phyloP scores from a whole-genome alignment of 2,329 filamentous ascomycete genomes.

The Aphanocladium album region DNA sequence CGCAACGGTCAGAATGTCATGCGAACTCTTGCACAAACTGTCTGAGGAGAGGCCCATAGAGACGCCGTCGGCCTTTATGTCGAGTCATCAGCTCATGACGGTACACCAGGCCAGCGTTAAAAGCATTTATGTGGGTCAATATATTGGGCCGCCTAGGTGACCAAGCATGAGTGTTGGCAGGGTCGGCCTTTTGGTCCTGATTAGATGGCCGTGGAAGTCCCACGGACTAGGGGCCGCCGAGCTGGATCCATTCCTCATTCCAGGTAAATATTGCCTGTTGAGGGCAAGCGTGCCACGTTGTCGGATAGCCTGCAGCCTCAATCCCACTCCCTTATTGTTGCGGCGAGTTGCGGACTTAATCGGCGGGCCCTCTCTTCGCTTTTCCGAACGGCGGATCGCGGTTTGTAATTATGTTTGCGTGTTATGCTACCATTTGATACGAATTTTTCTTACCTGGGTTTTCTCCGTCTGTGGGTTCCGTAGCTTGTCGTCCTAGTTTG shows the following conservation, averaged over 20 bases:
- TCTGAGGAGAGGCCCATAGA: not conserved
- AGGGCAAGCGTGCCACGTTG: not conserved
- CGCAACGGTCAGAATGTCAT: not conserved
- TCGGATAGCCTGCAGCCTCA: not conserved
- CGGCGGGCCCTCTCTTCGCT: not conserved
- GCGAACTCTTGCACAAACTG: not conserved
- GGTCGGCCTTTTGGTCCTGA: not conserved
- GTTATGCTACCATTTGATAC: not conserved
- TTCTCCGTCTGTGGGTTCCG: not conserved
- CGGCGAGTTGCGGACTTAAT: slow-evolving; percentile 2
- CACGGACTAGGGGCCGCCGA: not conserved
- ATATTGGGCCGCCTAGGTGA: not conserved
- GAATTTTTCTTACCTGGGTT: not conserved
- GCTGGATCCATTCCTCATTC: not conserved
- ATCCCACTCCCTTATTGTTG: not conserved
- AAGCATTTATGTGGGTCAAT: not conserved
- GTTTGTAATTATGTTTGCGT: not conserved
- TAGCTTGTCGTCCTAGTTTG: not conserved
- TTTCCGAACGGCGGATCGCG: not conserved
- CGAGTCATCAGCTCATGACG: not conserved
- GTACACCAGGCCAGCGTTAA: not conserved
- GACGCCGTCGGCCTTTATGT: slow-evolving; percentile 2
- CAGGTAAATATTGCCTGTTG: not conserved
- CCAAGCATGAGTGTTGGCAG: not conserved
- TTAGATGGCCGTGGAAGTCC: not conserved